These are phyloP conservation scores for Urostyla sp. DNA, from an alignment of 73 alveolate genomes.

Conservation along the genomic window DNA sequence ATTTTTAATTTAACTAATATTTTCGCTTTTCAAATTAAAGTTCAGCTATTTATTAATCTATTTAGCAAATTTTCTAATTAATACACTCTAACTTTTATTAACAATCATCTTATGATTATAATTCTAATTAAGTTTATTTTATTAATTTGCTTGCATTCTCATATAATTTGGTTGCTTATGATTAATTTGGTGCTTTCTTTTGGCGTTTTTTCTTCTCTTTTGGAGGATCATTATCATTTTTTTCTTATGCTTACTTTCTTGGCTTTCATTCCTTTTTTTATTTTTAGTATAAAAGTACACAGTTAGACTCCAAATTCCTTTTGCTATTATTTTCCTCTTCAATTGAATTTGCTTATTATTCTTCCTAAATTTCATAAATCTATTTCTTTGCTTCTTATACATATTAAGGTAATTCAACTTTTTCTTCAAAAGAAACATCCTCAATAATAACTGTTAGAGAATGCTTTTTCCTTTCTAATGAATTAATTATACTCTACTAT, in stretches of 20 bases:
- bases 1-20: conserved; percentile 3
- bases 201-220: background rate
- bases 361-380: too few relatives aligned
- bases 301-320: too few relatives aligned
- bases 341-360: too few relatives aligned
- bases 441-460: background rate
- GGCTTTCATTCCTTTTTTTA: too few relatives aligned
- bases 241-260: background rate
- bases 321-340: too few relatives aligned
- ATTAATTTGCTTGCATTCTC: background rate
- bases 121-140: background rate
- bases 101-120: conserved; percentile 7
- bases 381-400: too few relatives aligned
- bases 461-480: background rate
- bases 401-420: too few relatives aligned
- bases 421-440: too few relatives aligned
- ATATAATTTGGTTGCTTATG: background rate
- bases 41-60: conserved; percentile 39
- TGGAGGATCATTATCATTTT: background rate
- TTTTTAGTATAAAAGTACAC: too few relatives aligned
- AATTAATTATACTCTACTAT: background rate
- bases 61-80: conserved; percentile 13
- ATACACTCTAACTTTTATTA: conserved; percentile 5
- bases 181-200: background rate
- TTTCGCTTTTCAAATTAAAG: conserved; percentile 22